A percentile compares a stretch with the other conserved stretches of the same genome.
Conservation (phyloP, 2,329 filamentous ascomycete species). For the Emmonsiellopsis sp. region DNA sequence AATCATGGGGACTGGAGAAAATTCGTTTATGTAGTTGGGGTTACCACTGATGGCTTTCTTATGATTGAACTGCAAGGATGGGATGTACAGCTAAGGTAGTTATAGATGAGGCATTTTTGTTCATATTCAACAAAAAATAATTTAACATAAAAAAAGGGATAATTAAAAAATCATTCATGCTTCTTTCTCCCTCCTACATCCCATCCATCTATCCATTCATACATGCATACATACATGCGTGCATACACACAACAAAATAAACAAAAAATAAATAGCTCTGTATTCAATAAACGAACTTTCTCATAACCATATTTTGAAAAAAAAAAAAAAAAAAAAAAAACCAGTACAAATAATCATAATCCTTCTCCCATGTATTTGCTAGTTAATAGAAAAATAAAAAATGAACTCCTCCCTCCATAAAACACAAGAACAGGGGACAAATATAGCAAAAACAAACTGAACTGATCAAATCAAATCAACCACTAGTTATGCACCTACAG, state of each 20-base stretch:
- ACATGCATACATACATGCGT: slow-evolving; percentile 1
- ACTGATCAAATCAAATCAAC: no score
- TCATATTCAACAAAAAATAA: neutral
- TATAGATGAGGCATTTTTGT: neutral
- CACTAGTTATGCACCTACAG: no score
- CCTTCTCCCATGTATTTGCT: neutral
- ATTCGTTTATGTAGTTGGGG: no score
- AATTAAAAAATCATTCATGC: neutral
- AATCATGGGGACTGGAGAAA: neutral
- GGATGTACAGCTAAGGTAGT: no score
- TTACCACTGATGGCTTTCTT: no score
- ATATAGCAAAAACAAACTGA: no score
- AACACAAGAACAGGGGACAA: no score
- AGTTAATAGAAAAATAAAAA: neutral
- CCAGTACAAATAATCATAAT: neutral
- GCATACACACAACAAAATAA: slow-evolving; percentile 2
- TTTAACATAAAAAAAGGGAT: neutral
- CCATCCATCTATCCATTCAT: neutral
- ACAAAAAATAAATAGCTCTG: neutral
- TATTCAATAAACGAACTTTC: neutral
- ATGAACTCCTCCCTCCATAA: no score
- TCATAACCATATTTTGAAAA: neutral
- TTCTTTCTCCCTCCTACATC: neutral
- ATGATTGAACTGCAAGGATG: no score
- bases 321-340: neutral